These are phyloP conservation scores for Exutisphaerella laricina DNA, from an alignment of 2,329 filamentous ascomycete species.

Conservation along the genomic window DNA sequence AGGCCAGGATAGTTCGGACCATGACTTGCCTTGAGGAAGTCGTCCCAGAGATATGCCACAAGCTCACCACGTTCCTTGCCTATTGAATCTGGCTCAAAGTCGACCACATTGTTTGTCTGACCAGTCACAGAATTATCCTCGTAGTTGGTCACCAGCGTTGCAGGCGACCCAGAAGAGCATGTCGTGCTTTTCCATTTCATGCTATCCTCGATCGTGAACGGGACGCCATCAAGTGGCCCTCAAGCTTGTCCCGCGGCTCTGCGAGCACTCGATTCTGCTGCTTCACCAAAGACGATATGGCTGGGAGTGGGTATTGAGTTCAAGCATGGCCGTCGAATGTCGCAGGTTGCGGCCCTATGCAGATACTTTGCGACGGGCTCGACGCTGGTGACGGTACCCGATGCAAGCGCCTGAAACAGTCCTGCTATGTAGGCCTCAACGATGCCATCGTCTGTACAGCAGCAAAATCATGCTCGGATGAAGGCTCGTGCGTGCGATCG, in stretches of 20 bases:
- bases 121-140: constrained; percentile 37
- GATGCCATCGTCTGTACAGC: constrained; percentile 28
- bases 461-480: neutral
- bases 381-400: constrained; percentile 40
- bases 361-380: constrained; percentile 45
- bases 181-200: constrained; percentile 52
- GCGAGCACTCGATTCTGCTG: constrained; percentile 43
- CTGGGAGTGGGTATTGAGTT: constrained; percentile 49
- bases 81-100: constrained; percentile 44
- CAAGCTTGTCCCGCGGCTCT: constrained; percentile 35
- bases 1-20: constrained; percentile 39
- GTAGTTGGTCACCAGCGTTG: constrained; percentile 45
- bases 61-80: constrained; percentile 44
- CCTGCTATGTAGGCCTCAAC: constrained; percentile 47
- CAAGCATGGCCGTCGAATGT: constrained; percentile 38
- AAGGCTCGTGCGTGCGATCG: constrained; percentile 9
- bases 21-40: constrained; percentile 43
- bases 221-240: constrained; percentile 51
- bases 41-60: constrained; percentile 49
- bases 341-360: constrained; percentile 45
- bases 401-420: constrained; percentile 40
- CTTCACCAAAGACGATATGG: constrained; percentile 42
- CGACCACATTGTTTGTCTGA: constrained; percentile 38
- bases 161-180: constrained; percentile 51
- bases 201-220: constrained; percentile 54